Conservation (phyloP, 768 basidiomycete genomes). For the Mycena capillaripes region DNA sequence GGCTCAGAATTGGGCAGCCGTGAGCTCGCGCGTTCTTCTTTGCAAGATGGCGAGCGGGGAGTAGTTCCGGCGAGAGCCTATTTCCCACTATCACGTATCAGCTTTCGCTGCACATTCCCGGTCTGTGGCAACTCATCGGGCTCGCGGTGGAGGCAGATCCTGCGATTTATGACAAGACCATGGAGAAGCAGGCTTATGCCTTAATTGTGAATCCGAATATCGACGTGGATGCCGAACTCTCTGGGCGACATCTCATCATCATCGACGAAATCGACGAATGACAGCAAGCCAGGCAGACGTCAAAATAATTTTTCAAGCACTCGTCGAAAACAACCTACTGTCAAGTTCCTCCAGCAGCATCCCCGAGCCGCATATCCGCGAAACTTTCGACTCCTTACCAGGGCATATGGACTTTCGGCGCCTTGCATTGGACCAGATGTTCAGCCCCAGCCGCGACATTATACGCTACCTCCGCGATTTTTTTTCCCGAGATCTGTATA, state of each 20-base stretch:
- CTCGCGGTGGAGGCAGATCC: constrained; percentile 9
- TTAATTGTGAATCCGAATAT: background rate
- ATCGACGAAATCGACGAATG: constrained; percentile 12
- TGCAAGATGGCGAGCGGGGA: background rate
- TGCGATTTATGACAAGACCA: background rate
- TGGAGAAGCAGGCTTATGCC: background rate
- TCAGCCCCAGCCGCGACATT: background rate
- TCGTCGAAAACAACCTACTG: background rate
- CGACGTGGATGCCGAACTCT: background rate
- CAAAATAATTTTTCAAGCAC: background rate
- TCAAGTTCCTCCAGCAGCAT: background rate
- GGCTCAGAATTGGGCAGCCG: background rate
- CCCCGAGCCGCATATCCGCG: constrained; percentile 10
- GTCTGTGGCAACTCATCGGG: background rate
- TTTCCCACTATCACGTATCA: constrained; percentile 4
- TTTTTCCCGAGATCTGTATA: background rate
- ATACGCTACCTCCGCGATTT: background rate
- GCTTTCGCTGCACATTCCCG: background rate
- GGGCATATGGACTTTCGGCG: background rate
- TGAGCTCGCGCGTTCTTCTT: background rate
- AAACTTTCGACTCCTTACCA: background rate
- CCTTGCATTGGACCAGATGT: background rate
- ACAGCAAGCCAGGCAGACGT: background rate
- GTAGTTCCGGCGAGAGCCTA: background rate
- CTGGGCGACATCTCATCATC: background rate